Percentiles rank a stretch among this genome's conserved stretches.
Conservation (phyloP, 2,329 filamentous ascomycete species). For the Colletotrichum lini region DNA sequence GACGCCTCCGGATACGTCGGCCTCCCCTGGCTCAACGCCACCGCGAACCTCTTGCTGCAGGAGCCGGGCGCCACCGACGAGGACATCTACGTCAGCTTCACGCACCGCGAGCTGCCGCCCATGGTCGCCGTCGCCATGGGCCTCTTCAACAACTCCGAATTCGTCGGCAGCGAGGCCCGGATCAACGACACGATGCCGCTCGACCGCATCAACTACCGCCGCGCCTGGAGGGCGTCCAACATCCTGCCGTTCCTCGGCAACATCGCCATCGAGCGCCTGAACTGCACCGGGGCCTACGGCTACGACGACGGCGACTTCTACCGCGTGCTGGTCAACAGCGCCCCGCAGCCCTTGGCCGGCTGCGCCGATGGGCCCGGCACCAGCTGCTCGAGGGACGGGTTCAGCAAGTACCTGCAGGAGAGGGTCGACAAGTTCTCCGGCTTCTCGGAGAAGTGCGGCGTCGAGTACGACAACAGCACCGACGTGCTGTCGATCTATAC, state of each 20-base stretch:
- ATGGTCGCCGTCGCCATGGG: conserved; percentile 77
- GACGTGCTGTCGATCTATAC: conserved; percentile 54
- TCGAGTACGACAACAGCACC: conserved; percentile 53
- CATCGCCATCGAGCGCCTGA: conserved; percentile 75
- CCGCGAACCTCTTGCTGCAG: conserved; percentile 63
- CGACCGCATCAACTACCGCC: conserved; percentile 72
- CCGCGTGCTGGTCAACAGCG: conserved; percentile 60
- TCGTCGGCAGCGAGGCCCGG: conserved; percentile 59
- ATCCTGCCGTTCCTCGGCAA: conserved; percentile 77
- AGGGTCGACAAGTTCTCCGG: conserved; percentile 56
- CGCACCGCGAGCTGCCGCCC: conserved; percentile 77
- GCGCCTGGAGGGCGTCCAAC: conserved; percentile 74
- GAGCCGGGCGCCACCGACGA: conserved; percentile 56
- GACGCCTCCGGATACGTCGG: conserved; percentile 70
- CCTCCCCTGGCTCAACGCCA: conserved; percentile 77
- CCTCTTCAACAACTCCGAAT: conserved; percentile 77
- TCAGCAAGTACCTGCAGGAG: conserved; percentile 56
- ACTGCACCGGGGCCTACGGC: conserved; percentile 70
- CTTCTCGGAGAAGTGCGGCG: conserved; percentile 57
- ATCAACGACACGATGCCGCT: conserved; percentile 77
- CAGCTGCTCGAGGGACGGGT: conserved; percentile 57
- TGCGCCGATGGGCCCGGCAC: conserved; percentile 61
- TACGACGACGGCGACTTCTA: conserved; percentile 67
- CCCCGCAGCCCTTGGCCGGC: conserved; percentile 57
- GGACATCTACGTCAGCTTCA: conserved; percentile 78